phyloP scores from a whole-genome alignment of 495 filamentous ascomycete genomes.

The Terfezia boudieri region DNA sequence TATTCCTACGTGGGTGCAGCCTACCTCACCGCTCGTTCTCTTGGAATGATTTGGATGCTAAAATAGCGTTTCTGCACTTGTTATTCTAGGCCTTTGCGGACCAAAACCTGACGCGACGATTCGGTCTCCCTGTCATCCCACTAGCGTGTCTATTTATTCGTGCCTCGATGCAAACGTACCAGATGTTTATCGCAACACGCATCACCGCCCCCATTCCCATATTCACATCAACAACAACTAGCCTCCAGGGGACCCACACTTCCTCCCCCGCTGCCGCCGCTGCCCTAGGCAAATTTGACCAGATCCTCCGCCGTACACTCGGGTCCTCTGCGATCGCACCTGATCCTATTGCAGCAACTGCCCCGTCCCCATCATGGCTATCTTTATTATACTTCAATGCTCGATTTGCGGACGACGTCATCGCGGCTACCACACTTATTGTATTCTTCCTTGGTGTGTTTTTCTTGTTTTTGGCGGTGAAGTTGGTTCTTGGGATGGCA shows the following conservation, averaged over 20 bases:
- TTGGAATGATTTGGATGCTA: no score
- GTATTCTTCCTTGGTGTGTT: conserved; percentile 62
- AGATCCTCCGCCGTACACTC: conserved; percentile 47
- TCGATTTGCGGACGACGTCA: conserved; percentile 34
- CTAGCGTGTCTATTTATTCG: conserved; percentile 89
- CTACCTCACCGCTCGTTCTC: not conserved
- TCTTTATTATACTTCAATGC: conserved; percentile 26
- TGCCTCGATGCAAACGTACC: conserved; percentile 84
- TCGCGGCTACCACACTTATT: conserved; percentile 47
- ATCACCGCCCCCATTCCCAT: conserved; percentile 46
- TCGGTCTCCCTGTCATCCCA: conserved; percentile 81
- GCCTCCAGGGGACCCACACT: conserved; percentile 12
- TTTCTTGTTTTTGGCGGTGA: conserved; percentile 54
- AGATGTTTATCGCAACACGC: conserved; percentile 86
- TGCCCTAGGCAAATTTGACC: conserved; percentile 50
- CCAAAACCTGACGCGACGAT: conserved; percentile 65
- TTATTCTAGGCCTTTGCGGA: conserved; percentile 53
- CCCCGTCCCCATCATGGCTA: conserved; percentile 21
- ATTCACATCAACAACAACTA: conserved; percentile 45
- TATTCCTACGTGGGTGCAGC: conserved; percentile 52
- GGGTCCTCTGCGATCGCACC: conserved; percentile 30
- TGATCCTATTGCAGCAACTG: conserved; percentile 16
- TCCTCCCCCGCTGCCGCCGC: conserved; percentile 46
- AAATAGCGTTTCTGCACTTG: no score
- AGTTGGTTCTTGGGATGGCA: conserved; percentile 65